A percentile compares a stretch with the other conserved stretches of the same genome.
These are phyloP conservation scores for Mimosa pudica DNA, from an alignment of 306 rosid genomes.

Conservation along the genomic window DNA sequence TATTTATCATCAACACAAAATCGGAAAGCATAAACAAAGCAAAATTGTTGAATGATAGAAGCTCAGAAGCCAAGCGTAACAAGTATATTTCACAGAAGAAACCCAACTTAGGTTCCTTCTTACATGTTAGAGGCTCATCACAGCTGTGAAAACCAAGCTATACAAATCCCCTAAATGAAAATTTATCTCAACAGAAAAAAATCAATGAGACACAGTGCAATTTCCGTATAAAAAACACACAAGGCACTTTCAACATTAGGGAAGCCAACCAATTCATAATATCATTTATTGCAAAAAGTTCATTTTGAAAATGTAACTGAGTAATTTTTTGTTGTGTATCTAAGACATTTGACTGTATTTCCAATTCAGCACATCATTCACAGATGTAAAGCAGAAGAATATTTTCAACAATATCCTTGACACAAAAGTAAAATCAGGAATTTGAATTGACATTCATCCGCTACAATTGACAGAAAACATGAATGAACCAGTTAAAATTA, in stretches of 20 bases:
- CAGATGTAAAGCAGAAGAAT: not conserved
- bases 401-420: not conserved
- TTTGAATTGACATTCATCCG: not conserved
- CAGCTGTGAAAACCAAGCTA: not conserved
- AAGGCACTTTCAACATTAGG: not conserved
- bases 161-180: not conserved
- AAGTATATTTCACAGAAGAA: slow-evolving; percentile 49
- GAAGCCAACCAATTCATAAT: not conserved
- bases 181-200: not conserved
- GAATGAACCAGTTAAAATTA: not conserved
- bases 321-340: not conserved
- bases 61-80: slow-evolving; percentile 78
- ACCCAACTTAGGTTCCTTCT: slow-evolving; percentile 34
- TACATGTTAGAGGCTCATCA: slow-evolving; percentile 59
- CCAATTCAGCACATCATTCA: not conserved
- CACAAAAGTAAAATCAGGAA: not conserved
- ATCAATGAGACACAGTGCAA: not conserved
- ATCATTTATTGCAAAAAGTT: not conserved
- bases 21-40: not conserved
- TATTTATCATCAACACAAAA: not conserved
- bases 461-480: not conserved
- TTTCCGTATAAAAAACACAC: not conserved
- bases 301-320: not conserved
- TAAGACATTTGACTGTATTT: not conserved
- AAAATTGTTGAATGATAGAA: not conserved